A percentile compares a stretch with the other conserved stretches of the same genome.
phyloP scores from a whole-genome alignment of 441 rosid genomes.

The Populus hybrid region DNA sequence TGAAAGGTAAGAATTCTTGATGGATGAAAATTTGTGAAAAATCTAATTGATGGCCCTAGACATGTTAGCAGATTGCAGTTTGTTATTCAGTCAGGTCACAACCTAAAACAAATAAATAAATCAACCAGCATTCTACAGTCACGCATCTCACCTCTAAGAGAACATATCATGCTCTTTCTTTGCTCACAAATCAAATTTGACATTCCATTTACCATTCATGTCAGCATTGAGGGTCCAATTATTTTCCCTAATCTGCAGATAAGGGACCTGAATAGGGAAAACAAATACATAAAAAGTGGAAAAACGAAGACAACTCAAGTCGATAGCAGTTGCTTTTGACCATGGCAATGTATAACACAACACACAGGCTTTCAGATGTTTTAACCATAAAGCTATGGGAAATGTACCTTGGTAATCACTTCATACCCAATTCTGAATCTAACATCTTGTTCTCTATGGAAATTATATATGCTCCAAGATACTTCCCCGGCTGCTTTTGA shows the following conservation, averaged over 20 bases:
- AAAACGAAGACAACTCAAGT: slow-evolving; percentile 2
- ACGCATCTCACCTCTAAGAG: slow-evolving; percentile 24
- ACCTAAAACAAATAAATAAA: slow-evolving; percentile 19
- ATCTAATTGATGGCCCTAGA: neutral
- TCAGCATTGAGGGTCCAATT: slow-evolving; percentile 87
- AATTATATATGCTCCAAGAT: slow-evolving; percentile 66
- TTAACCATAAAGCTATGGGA: neutral
- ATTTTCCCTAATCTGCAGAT: slow-evolving; percentile 86
- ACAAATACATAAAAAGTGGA: neutral
- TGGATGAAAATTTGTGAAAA: neutral
- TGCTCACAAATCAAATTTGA: slow-evolving; percentile 70
- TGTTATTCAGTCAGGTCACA: slow-evolving; percentile 12
- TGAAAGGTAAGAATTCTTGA: neutral
- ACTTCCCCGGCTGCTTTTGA: slow-evolving; percentile 79
- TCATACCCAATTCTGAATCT: slow-evolving; percentile 82
- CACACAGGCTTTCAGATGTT: neutral
- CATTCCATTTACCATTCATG: slow-evolving; percentile 73
- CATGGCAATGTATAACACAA: neutral
- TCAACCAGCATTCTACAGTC: slow-evolving; percentile 15
- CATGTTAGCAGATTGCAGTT: slow-evolving; percentile 1
- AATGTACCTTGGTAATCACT: slow-evolving; percentile 60
- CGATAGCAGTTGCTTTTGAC: neutral
- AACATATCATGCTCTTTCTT: slow-evolving; percentile 5
- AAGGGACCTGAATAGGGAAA: slow-evolving; percentile 57
- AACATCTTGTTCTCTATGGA: slow-evolving; percentile 80